These are phyloP conservation scores for Orbilia brochopaga DNA, from an alignment of 2,329 filamentous ascomycete genomes.

Conservation along the genomic window DNA sequence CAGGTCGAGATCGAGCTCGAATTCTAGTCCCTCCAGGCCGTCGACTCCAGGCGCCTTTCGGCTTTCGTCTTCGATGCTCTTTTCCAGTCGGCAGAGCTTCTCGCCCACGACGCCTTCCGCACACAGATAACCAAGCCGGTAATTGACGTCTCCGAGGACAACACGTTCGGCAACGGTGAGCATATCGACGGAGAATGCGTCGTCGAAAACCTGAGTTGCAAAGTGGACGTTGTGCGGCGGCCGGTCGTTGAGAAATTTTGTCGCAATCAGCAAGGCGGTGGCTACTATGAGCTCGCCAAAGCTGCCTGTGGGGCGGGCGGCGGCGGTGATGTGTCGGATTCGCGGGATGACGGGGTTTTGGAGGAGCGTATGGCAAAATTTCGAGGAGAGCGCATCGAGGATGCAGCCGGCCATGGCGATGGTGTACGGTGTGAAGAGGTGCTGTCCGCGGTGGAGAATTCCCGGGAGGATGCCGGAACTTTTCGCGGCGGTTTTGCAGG, in stretches of 20 bases:
- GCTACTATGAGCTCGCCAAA: slow-evolving; percentile 39
- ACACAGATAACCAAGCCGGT: slow-evolving; percentile 41
- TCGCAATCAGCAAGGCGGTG: slow-evolving; percentile 39
- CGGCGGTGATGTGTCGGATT: slow-evolving; percentile 12
- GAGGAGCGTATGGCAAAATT: slow-evolving; percentile 43
- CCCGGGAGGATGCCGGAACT: slow-evolving; percentile 21
- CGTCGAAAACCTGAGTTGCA: slow-evolving; percentile 39
- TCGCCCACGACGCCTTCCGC: slow-evolving; percentile 39
- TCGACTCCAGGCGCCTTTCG: slow-evolving; percentile 11
- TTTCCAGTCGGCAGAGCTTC: slow-evolving; percentile 35
- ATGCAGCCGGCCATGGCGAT: slow-evolving; percentile 47
- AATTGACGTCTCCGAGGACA: slow-evolving; percentile 40
- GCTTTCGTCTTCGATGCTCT: slow-evolving; percentile 27
- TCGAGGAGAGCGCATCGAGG: slow-evolving; percentile 48
- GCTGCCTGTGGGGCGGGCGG: slow-evolving; percentile 20
- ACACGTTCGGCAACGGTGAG: slow-evolving; percentile 34
- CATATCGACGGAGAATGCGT: slow-evolving; percentile 38
- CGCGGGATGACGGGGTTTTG: slow-evolving; percentile 40
- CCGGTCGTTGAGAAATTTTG: slow-evolving; percentile 45
- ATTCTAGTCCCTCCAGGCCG: slow-evolving; percentile 30
- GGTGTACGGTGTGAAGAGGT: slow-evolving; percentile 44
- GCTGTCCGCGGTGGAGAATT: slow-evolving; percentile 43
- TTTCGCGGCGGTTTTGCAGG: slow-evolving; percentile 32
- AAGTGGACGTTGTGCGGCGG: slow-evolving; percentile 48
- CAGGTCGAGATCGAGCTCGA: slow-evolving; percentile 29